These are phyloP conservation scores for Chalara sp. DNA, from an alignment of 2,329 filamentous ascomycete species.

Conservation along the genomic window DNA sequence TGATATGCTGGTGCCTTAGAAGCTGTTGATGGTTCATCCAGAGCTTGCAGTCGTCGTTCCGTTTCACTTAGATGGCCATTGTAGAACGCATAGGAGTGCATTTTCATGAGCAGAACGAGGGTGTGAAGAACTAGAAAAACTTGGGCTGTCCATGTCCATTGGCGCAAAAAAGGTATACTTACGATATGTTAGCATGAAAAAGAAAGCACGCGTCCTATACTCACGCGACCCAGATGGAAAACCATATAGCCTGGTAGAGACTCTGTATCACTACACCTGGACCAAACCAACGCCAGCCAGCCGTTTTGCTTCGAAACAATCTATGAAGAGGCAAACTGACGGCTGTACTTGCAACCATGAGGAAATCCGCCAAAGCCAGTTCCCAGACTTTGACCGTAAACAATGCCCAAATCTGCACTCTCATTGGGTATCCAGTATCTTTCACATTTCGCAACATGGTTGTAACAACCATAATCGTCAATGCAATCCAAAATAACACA, in stretches of 20 bases:
- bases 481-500: constrained; percentile 93
- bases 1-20: constrained; percentile 66
- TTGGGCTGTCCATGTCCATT: constrained; percentile 96
- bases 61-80: constrained; percentile 92
- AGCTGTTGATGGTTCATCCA: constrained; percentile 70
- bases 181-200: constrained; percentile 14
- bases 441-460: constrained; percentile 90
- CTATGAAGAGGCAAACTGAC: constrained; percentile 69
- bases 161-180: constrained; percentile 71
- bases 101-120: constrained; percentile 93
- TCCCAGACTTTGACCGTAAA: constrained; percentile 88
- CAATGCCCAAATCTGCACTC: constrained; percentile 79
- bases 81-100: constrained; percentile 98
- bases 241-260: constrained; percentile 72
- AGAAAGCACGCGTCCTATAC: constrained; percentile 15
- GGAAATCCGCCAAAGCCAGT: constrained; percentile 71
- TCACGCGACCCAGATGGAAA: constrained; percentile 70
- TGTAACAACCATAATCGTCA: constrained; percentile 95
- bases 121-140: constrained; percentile 91
- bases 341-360: constrained; percentile 75
- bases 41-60: constrained; percentile 67
- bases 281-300: constrained; percentile 57
- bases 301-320: constrained; percentile 48
- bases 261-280: constrained; percentile 81
- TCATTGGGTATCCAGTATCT: constrained; percentile 82